Evolutionary conservation across 805 yeast species (phyloP), one percentile per base, ranked within the genome.

Genomic region (Ogataea wickerhamii): DNA sequence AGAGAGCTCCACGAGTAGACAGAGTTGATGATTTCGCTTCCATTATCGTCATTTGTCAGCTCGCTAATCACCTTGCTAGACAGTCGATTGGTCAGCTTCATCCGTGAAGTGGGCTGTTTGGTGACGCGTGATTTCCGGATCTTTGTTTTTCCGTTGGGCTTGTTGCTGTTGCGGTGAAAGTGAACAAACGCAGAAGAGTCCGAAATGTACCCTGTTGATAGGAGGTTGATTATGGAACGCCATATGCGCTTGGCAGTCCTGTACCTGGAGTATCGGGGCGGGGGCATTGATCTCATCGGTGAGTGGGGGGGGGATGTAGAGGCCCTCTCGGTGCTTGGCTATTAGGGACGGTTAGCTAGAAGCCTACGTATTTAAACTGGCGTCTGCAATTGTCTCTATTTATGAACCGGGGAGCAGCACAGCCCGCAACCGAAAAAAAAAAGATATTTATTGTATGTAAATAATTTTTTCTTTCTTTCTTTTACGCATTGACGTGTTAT

Each of bases 271-370:
- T 60, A 56, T 11, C 68, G 44, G 26, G 68, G 66, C 24, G 63
- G 60, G 5, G 68, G 68, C 32, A 62, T 38, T 28, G 68, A 63
- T 29, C 66, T 53, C 68, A 45, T 44, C n/a, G 14, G 25, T 12
- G 11, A 12, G 25, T 22, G 25, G 8, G 25, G 11, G 8, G 25
- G 25, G 25, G 25, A 8, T 22, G 25, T 8, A 12, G 11, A 12
- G 25, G 25, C 25, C 11, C 25, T 8, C 25, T 22, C 11, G 25
- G 25, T n/a, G 25, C 25, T 22, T 8, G 25, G 8, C 11, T 22
- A 22, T 12, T 22, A 12, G 25, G 25, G 25, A 22, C 8, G 25
- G 11, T 8, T 8, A 12, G 12, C 25, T 8, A 12, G 25, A 12
- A 22, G 25, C 25, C n/a, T n/a, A n/a, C n/a, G n/a, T n/a, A n/a